A percentile compares a stretch with the other conserved stretches of the same genome.
Conservation (phyloP, 306 rosid species). For the Luffa acutangula region DNA sequence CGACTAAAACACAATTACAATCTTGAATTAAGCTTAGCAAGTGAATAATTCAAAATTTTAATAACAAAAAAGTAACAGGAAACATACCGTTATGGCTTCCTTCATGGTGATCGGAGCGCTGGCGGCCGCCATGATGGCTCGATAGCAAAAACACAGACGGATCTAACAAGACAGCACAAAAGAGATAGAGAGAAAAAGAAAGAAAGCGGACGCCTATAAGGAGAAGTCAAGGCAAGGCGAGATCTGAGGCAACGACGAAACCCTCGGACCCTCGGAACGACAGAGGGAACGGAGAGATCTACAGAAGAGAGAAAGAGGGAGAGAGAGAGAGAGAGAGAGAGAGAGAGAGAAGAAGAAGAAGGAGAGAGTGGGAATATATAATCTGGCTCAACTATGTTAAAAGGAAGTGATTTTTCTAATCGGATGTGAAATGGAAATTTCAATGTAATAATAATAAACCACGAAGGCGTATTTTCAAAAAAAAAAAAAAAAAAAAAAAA, state of each 20-base stretch:
- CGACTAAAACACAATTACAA: background rate
- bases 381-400: background rate
- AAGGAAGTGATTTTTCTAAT: background rate
- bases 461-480: too few species aligned
- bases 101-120: slow-evolving; percentile 97
- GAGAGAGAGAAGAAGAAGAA: background rate
- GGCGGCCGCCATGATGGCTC: slow-evolving; percentile 82
- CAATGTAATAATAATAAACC: background rate
- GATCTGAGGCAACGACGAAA: slow-evolving; percentile 50
- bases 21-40: slow-evolving; percentile 20
- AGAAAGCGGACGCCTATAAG: slow-evolving; percentile 17
- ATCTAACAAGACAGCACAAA: slow-evolving; percentile 25
- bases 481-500: too few species aligned
- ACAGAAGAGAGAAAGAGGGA: slow-evolving; percentile 12
- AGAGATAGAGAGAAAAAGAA: slow-evolving; percentile 11
- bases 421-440: background rate
- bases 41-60: background rate
- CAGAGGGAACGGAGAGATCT: slow-evolving; percentile 16
- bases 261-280: slow-evolving; percentile 29
- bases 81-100: slow-evolving; percentile 78
- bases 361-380: slow-evolving; percentile 7
- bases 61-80: background rate
- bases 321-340: slow-evolving; percentile 18
- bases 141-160: slow-evolving; percentile 17
- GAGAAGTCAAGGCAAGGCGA: slow-evolving; percentile 41